phyloP scores from a whole-genome alignment of 345 rosid genomes.

The Pistacia vera region DNA sequence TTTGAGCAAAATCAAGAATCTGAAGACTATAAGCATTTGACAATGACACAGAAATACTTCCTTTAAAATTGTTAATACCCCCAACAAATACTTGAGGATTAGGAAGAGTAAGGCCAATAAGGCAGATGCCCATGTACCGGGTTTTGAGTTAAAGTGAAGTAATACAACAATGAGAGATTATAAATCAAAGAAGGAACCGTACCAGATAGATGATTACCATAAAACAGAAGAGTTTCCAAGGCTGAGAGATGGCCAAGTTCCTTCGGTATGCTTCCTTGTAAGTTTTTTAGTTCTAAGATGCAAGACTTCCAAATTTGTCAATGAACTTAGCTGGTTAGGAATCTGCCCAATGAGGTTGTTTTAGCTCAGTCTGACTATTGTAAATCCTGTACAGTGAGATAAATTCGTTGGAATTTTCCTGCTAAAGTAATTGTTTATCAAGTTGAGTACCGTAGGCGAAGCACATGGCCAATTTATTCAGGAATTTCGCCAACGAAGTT shows the following conservation, averaged over 20 bases:
- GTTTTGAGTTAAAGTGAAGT: conserved; percentile 14
- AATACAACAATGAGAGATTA: conserved; percentile 24
- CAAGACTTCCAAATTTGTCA: neutral
- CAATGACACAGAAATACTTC: conserved; percentile 7
- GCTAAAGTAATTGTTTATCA: conserved; percentile 15
- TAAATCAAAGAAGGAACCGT: conserved; percentile 12
- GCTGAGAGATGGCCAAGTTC: conserved; percentile 18
- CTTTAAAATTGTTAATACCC: neutral
- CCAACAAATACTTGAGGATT: neutral
- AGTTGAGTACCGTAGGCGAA: conserved; percentile 10
- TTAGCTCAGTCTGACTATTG: neutral
- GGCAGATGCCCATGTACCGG: conserved; percentile 28
- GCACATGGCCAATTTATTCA: conserved; percentile 14
- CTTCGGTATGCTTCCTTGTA: conserved; percentile 29
- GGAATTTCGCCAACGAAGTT: conserved; percentile 26
- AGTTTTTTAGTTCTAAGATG: conserved; percentile 2
- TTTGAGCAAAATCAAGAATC: conserved; percentile 3
- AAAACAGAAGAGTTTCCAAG: conserved; percentile 1
- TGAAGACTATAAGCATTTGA: neutral
- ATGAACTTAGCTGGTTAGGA: conserved; percentile 16
- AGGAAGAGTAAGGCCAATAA: conserved; percentile 7
- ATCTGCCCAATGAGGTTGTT: conserved; percentile 21
- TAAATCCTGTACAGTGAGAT: conserved; percentile 9
- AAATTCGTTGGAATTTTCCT: conserved; percentile 23
- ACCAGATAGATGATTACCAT: conserved; percentile 14